These are phyloP conservation scores for Annulohypoxylon nitens DNA, from an alignment of 495 filamentous ascomycete species.

Conservation along the genomic window DNA sequence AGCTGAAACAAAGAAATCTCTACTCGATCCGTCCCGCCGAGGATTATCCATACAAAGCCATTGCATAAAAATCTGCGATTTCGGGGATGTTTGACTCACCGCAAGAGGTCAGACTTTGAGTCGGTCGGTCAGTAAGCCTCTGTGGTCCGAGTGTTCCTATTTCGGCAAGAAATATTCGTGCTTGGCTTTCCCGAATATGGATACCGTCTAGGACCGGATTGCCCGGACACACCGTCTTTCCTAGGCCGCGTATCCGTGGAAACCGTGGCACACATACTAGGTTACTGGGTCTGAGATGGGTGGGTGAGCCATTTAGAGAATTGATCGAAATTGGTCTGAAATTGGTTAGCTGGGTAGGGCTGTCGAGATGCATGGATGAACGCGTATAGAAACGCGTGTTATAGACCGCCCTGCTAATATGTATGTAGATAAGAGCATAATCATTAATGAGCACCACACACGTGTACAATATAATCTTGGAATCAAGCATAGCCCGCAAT, in stretches of 20 bases:
- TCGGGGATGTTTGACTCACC: slow-evolving; percentile 7
- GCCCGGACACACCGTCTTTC: slow-evolving; percentile 20
- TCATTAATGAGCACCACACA: too few relatives aligned
- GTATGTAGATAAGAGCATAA: neutral
- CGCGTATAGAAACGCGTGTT: slow-evolving; percentile 21
- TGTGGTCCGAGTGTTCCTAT: neutral
- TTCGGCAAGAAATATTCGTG: slow-evolving; percentile 4
- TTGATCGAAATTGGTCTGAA: neutral
- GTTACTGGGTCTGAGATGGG: neutral
- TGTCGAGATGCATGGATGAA: slow-evolving; percentile 1
- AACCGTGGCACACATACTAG: neutral
- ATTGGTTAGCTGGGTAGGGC: neutral
- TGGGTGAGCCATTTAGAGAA: slow-evolving; percentile 11
- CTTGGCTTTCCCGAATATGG: neutral
- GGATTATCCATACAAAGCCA: slow-evolving; percentile 18
- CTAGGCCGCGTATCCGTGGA: slow-evolving; percentile 10
- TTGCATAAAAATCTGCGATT: neutral
- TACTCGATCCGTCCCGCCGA: slow-evolving; percentile 11
- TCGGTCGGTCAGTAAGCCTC: neutral
- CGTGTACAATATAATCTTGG: neutral
- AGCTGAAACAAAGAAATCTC: slow-evolving; percentile 21
- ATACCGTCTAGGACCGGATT: neutral
- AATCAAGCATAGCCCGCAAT: neutral
- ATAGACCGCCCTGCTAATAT: slow-evolving; percentile 6
- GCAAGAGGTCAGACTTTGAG: neutral